These are phyloP conservation scores for Xylaria sp. DNA, from an alignment of 2,329 filamentous ascomycete species.

Conservation along the genomic window DNA sequence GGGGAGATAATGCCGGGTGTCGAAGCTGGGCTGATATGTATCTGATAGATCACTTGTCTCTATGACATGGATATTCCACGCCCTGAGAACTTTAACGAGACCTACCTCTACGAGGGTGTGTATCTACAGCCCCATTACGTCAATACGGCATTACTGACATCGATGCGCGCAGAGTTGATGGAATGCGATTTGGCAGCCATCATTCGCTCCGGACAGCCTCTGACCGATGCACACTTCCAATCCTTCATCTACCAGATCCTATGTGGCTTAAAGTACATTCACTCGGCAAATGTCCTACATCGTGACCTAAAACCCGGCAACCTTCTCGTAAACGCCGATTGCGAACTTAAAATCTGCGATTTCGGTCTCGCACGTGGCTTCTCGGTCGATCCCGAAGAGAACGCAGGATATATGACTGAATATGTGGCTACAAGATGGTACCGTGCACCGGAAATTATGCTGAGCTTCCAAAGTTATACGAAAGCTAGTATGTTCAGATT, in stretches of 20 bases:
- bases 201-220: conserved; percentile 93
- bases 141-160: conserved; percentile 34
- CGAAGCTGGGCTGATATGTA: conserved; percentile 42
- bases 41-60: conserved; percentile 91
- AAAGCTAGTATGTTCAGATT: conserved; percentile 89
- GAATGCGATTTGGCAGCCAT: conserved; percentile 98
- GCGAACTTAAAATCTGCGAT: conserved; percentile 99
- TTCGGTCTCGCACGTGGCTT: conserved; percentile 97
- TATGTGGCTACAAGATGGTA: conserved; percentile 99
- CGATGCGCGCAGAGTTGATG: conserved; percentile 81
- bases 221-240: conserved; percentile 99
- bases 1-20: not conserved
- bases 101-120: conserved; percentile 96
- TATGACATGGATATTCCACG: conserved; percentile 99
- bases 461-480: conserved; percentile 99
- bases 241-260: conserved; percentile 99
- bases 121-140: conserved; percentile 1
- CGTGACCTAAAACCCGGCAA: conserved; percentile 98
- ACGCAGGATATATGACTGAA: conserved; percentile 99
- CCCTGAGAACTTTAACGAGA: conserved; percentile 98
- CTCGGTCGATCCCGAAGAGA: conserved; percentile 96
- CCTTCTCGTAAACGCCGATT: conserved; percentile 96
- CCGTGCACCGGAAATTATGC: conserved; percentile 95
- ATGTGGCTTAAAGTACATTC: conserved; percentile 98
- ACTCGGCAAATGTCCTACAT: conserved; percentile 97